A percentile compares a stretch with the other conserved stretches of the same genome.
Conservation (phyloP, 139 green algal species). For the Chlorella sp. region DNA sequence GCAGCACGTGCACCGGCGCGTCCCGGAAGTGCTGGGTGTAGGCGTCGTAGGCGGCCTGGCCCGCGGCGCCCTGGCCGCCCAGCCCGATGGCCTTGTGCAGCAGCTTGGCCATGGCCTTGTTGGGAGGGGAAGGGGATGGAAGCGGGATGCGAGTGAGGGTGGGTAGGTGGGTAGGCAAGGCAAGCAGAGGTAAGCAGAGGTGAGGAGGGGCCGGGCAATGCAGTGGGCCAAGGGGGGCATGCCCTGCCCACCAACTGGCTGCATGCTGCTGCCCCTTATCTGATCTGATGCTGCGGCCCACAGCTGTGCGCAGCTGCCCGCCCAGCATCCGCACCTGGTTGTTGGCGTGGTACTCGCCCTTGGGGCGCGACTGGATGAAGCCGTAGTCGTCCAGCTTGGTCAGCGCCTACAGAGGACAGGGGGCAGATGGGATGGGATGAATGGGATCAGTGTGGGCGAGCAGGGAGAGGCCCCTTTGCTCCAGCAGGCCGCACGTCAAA, state of each 20-base stretch:
- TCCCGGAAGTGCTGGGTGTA: slow-evolving; percentile 92
- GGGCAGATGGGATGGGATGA: too few species aligned
- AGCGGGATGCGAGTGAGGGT: neutral
- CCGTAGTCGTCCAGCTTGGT: slow-evolving; percentile 98
- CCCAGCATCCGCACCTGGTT: slow-evolving; percentile 74
- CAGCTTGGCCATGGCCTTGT: slow-evolving; percentile 98
- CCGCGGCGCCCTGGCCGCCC: slow-evolving; percentile 62
- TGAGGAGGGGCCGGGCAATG: too few species aligned
- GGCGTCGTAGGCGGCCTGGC: slow-evolving; percentile 78
- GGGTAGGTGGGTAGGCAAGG: too few species aligned
- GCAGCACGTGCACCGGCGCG: slow-evolving; percentile 81
- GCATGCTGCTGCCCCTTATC: too few species aligned
- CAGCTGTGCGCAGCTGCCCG: neutral
- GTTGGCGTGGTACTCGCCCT: slow-evolving; percentile 98
- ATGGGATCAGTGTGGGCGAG: too few species aligned
- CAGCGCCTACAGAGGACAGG: too few species aligned
- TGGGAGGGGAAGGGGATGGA: neutral
- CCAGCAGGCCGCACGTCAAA: too few species aligned
- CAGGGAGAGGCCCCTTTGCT: too few species aligned
- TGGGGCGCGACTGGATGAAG: slow-evolving; percentile 92
- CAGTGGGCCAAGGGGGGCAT: too few species aligned
- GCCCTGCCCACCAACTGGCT: too few species aligned
- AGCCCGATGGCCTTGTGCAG: slow-evolving; percentile 98
- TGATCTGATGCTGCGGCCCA: too few species aligned
- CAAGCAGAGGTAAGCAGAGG: too few species aligned